Evolutionary conservation across 768 basidiomycete genomes (phyloP).

Genomic region (Glaciozyma martinii): DNA sequence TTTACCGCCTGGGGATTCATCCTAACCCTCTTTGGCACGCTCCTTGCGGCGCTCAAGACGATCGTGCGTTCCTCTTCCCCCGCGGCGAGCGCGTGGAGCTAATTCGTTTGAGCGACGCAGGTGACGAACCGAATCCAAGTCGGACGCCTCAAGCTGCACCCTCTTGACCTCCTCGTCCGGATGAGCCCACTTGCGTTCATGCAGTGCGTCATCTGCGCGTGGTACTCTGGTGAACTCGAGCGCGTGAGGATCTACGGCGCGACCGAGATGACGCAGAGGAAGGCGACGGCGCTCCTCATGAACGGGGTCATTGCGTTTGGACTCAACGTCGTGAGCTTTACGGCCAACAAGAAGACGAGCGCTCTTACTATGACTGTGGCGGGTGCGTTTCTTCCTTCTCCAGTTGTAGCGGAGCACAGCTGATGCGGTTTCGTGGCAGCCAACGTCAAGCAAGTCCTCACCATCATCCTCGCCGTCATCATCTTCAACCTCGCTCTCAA

Average conservation of each 20-base stretch:
- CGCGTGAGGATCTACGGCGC: slow-evolving; percentile 49
- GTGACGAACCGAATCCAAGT: slow-evolving; percentile 39
- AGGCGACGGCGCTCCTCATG: slow-evolving; percentile 51
- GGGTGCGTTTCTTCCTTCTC: slow-evolving; percentile 47
- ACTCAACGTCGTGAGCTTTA: slow-evolving; percentile 87
- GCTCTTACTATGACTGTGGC: slow-evolving; percentile 86
- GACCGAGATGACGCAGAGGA: slow-evolving; percentile 45
- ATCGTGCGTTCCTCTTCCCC: slow-evolving; percentile 42
- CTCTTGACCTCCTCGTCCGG: slow-evolving; percentile 76
- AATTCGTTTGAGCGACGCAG: neutral
- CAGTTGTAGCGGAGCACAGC: neutral
- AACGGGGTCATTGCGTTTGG: slow-evolving; percentile 87
- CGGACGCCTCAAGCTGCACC: slow-evolving; percentile 49
- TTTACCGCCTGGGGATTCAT: slow-evolving; percentile 75
- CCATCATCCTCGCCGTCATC: slow-evolving; percentile 49
- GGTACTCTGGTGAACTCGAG: slow-evolving; percentile 68
- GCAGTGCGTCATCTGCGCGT: slow-evolving; percentile 70
- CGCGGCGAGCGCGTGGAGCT: neutral
- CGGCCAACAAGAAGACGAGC: slow-evolving; percentile 86
- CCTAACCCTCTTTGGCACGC: slow-evolving; percentile 78
- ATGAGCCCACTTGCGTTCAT: slow-evolving; percentile 88
- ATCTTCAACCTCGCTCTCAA: slow-evolving; percentile 79
- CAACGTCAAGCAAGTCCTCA: slow-evolving; percentile 35
- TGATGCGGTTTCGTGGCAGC: slow-evolving; percentile 7
- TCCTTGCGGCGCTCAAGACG: slow-evolving; percentile 88